These are phyloP conservation scores for Silybum marianum DNA, from an alignment of 129 eudicot species.

Conservation along the genomic window DNA sequence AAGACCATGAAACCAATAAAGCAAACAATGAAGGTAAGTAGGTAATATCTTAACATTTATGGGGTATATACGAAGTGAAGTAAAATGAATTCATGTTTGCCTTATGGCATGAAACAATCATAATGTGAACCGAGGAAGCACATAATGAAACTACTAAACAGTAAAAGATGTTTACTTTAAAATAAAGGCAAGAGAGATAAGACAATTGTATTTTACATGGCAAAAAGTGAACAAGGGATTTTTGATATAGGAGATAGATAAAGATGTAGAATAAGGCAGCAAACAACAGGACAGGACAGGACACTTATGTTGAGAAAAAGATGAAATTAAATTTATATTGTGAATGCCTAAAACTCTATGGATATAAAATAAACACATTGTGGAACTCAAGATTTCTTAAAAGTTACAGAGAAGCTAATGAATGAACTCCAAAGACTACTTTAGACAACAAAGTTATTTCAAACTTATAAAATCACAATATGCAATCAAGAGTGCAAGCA, in stretches of 20 bases:
- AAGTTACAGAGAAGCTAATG: not conserved
- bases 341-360: not conserved
- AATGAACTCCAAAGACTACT: not conserved
- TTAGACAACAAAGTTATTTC: not conserved
- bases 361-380: not conserved
- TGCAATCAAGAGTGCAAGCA: not conserved
- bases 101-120: slow-evolving; percentile 1
- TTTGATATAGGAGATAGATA: not conserved
- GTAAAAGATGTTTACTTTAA: not conserved
- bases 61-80: not conserved
- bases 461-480: not conserved
- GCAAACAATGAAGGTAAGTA: not conserved
- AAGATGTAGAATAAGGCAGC: slow-evolving; percentile 1
- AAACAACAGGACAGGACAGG: not conserved
- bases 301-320: not conserved
- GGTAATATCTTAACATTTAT: not conserved
- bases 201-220: not conserved
- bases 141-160: not conserved
- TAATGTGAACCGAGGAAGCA: not conserved
- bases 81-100: not conserved
- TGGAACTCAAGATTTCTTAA: not conserved
- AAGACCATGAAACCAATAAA: not conserved
- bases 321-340: not conserved
- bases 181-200: not conserved
- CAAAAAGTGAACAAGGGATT: not conserved